Conservation (phyloP, 257 asterid genomes). For the Penstemon newberryi region DNA sequence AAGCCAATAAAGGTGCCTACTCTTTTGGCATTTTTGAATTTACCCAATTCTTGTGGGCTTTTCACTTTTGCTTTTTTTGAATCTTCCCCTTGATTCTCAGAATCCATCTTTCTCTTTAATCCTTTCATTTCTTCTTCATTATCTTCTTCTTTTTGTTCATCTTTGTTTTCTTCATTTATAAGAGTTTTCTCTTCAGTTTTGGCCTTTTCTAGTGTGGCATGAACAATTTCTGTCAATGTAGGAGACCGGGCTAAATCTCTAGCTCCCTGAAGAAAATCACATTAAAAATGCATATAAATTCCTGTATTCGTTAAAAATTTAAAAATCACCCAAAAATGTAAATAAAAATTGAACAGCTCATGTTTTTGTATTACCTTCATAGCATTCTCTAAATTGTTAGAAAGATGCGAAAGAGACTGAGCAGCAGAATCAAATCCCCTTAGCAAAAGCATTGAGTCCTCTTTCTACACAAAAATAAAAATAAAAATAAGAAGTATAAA, state of each 20-base stretch:
- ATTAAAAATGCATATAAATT: neutral
- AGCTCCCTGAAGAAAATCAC: constrained; percentile 59
- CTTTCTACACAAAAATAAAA: constrained; percentile 37
- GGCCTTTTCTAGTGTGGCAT: constrained; percentile 52
- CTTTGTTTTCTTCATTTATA: constrained; percentile 7
- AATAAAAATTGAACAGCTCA: no score
- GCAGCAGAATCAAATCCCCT: constrained; percentile 71
- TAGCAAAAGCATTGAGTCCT: constrained; percentile 50
- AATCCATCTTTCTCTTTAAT: constrained; percentile 70
- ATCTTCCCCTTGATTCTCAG: constrained; percentile 26
- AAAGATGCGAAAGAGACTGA: constrained; percentile 69
- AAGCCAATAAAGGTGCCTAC: constrained; percentile 36
- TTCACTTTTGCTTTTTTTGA: neutral
- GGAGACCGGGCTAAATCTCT: constrained; percentile 70
- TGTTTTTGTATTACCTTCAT: constrained; percentile 59
- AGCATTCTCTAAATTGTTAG: constrained; percentile 68
- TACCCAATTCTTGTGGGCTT: constrained; percentile 40
- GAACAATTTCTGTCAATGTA: constrained; percentile 62
- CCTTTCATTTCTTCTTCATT: constrained; percentile 47
- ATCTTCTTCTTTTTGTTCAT: no score
- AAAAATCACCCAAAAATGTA: no score
- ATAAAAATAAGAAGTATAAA: constrained; percentile 1
- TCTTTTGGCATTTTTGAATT: constrained; percentile 77
- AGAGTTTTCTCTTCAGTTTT: constrained; percentile 32
- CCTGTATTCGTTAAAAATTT: neutral